These are phyloP conservation scores for Heritiera littoralis DNA, from an alignment of 345 rosid genomes.

Conservation along the genomic window DNA sequence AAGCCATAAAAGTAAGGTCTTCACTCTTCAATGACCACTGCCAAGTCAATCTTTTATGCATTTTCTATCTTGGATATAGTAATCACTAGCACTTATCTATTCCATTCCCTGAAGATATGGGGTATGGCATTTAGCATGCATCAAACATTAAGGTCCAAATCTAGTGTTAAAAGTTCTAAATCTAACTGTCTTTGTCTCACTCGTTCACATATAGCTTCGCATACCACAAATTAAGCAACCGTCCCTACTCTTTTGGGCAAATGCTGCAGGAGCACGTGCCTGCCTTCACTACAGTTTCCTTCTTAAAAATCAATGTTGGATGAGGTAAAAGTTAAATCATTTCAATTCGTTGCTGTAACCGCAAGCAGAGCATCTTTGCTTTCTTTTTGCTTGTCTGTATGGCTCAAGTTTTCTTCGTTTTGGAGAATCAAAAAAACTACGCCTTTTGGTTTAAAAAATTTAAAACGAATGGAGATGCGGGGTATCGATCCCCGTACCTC, in stretches of 20 bases:
- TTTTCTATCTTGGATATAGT: background rate
- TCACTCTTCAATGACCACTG: background rate
- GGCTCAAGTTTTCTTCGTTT: background rate
- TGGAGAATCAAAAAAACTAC: background rate
- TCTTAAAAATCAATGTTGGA: background rate
- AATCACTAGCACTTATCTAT: background rate
- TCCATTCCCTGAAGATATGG: background rate
- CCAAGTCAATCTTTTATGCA: background rate
- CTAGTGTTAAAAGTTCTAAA: background rate
- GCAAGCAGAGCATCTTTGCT: background rate
- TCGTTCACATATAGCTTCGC: background rate
- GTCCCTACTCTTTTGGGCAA: background rate
- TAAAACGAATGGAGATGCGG: background rate
- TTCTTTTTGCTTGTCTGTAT: too few species aligned
- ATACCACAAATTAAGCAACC: background rate
- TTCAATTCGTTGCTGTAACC: background rate
- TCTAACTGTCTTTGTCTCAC: background rate
- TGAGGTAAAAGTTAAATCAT: background rate
- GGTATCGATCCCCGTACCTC: background rate
- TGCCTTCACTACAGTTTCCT: background rate
- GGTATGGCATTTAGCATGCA: background rate
- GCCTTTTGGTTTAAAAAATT: background rate
- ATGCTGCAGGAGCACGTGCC: background rate
- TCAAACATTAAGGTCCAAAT: background rate
- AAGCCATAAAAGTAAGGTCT: background rate